A percentile compares a stretch with the other conserved stretches of the same genome.
These are phyloP conservation scores for Brettanomyces sp. DNA, from an alignment of 805 yeast genomes.

Conservation along the genomic window DNA sequence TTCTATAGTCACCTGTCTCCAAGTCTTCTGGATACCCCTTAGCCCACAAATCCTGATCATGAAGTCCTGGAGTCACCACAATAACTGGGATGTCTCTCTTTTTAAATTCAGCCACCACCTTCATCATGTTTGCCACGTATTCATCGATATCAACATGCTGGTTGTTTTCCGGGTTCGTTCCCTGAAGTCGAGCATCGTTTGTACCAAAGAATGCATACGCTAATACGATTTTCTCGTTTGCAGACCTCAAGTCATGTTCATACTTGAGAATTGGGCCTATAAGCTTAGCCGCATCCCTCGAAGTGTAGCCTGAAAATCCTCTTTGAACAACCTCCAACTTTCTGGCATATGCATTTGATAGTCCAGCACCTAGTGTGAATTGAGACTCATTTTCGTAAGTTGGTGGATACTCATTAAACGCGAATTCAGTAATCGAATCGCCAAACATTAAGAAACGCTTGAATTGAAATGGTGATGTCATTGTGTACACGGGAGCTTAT, in stretches of 20 bases:
- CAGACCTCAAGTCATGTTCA: constrained; percentile 31
- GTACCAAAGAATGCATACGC: constrained; percentile 71
- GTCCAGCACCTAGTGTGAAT: constrained; percentile 23
- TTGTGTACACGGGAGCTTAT: background rate
- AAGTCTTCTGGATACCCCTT: constrained; percentile 25
- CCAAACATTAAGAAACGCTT: constrained; percentile 25
- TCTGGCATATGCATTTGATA: constrained; percentile 39
- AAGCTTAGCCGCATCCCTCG: constrained; percentile 48
- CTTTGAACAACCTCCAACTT: constrained; percentile 60
- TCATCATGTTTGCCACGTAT: constrained; percentile 38
- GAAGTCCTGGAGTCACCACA: constrained; percentile 54
- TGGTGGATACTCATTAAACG: constrained; percentile 16
- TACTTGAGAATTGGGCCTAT: constrained; percentile 40
- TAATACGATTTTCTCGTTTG: constrained; percentile 23
- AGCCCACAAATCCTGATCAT: constrained; percentile 37
- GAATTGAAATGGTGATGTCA: background rate
- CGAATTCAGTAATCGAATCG: constrained; percentile 27
- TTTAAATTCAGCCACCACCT: constrained; percentile 31
- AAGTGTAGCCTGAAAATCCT: constrained; percentile 72
- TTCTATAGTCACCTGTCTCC: constrained; percentile 33
- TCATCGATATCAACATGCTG: constrained; percentile 40
- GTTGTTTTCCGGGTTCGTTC: constrained; percentile 28
- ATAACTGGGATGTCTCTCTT: constrained; percentile 40
- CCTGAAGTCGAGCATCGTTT: constrained; percentile 44
- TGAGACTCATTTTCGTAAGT: constrained; percentile 4